Conservation (phyloP, 179 eudicot species). For the Drosera spatulata region DNA sequence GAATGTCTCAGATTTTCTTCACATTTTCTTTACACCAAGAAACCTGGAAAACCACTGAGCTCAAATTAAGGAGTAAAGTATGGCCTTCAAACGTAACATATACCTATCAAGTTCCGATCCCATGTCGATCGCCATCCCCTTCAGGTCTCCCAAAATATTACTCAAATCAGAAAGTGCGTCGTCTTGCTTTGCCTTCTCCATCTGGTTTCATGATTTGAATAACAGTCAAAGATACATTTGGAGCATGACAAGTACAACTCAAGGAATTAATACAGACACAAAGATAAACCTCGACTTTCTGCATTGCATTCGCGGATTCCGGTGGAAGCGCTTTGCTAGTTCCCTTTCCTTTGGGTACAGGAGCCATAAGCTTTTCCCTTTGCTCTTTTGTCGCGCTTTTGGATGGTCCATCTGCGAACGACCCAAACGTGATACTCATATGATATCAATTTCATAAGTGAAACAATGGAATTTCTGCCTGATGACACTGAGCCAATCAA, state of each 20-base stretch:
- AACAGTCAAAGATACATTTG: neutral
- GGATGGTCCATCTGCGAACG: slow-evolving; percentile 15
- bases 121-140: slow-evolving; percentile 98
- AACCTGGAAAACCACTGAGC: neutral
- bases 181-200: slow-evolving; percentile 87
- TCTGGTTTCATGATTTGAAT: slow-evolving; percentile 18
- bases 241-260: no score
- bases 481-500: neutral
- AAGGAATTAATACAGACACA: neutral
- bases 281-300: slow-evolving; percentile 66
- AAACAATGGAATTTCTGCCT: neutral
- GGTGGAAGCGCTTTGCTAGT: slow-evolving; percentile 35
- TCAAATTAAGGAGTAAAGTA: neutral
- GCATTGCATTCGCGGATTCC: slow-evolving; percentile 60
- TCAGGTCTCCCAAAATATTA: slow-evolving; percentile 76
- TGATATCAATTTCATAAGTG: neutral
- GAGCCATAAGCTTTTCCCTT: slow-evolving; percentile 52
- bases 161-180: slow-evolving; percentile 70
- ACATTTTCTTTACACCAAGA: neutral
- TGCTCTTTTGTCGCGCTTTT: slow-evolving; percentile 45
- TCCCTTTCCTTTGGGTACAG: slow-evolving; percentile 23
- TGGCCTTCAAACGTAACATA: slow-evolving; percentile 3
- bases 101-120: slow-evolving; percentile 87
- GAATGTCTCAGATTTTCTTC: no score
- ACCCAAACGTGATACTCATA: neutral